phyloP scores from a whole-genome alignment of 208 protist species.

The Vickermania ingenoplastis region DNA sequence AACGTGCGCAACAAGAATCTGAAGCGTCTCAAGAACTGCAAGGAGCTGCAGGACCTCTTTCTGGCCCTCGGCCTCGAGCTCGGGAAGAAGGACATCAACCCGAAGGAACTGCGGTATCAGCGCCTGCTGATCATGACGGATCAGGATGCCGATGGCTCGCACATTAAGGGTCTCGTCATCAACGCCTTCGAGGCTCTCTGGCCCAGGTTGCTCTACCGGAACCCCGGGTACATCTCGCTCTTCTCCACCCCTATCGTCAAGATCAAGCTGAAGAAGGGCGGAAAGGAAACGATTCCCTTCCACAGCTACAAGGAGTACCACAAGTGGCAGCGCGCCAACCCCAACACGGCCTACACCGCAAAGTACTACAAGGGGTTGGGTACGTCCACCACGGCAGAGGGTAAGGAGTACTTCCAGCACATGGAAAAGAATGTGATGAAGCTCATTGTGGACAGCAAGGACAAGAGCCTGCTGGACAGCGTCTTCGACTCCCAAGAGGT shows the following conservation, averaged over 20 bases:
- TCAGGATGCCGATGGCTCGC: constrained; percentile 99
- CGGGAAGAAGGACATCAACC: constrained; percentile 61
- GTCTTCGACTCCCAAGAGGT: constrained; percentile 97
- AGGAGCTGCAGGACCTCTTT: constrained; percentile 89
- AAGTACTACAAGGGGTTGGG: constrained; percentile 99
- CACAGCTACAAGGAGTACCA: constrained; percentile 98
- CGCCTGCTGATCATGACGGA: constrained; percentile 99
- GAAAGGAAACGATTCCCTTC: constrained; percentile 86
- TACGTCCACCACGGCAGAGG: constrained; percentile 95
- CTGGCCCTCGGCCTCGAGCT: constrained; percentile 71
- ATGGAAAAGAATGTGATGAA: constrained; percentile 91
- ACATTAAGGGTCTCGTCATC: constrained; percentile 99
- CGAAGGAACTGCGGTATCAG: constrained; percentile 96
- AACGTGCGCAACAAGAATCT: constrained; percentile 95
- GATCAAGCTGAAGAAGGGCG: constrained; percentile 71
- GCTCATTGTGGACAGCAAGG: constrained; percentile 83
- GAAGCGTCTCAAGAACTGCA: constrained; percentile 89
- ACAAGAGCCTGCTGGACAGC: constrained; percentile 95
- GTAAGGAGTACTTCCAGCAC: constrained; percentile 99
- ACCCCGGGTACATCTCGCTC: constrained; percentile 80
- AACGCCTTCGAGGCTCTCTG: constrained; percentile 99
- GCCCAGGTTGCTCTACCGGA: constrained; percentile 92
- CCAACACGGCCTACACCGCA: constrained; percentile 49
- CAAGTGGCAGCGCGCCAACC: constrained; percentile 85
- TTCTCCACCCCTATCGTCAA: constrained; percentile 99